Percentiles rank a stretch among this genome's conserved stretches.
phyloP scores from a whole-genome alignment of 805 yeast genomes.

The Candida adriatica region DNA sequence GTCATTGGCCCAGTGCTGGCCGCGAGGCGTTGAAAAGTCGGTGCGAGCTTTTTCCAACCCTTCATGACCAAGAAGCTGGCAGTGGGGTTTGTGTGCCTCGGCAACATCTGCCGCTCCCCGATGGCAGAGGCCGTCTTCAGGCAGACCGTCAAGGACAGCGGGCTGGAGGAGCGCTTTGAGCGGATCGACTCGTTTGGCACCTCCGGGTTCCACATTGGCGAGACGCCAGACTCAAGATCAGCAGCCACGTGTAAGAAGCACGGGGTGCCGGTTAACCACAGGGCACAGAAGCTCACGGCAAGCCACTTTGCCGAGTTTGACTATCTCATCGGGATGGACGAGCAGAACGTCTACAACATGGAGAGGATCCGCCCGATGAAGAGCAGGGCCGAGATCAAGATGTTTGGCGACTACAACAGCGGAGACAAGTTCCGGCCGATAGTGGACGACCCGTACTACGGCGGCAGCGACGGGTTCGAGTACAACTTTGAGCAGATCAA shows the following conservation, averaged over 20 bases:
- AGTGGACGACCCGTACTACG: slow-evolving; percentile 91
- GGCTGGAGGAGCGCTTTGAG: slow-evolving; percentile 36
- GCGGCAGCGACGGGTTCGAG: slow-evolving; percentile 80
- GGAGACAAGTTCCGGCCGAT: slow-evolving; percentile 42
- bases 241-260: slow-evolving; percentile 59
- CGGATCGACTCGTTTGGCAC: slow-evolving; percentile 86
- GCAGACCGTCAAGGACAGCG: slow-evolving; percentile 49
- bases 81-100: slow-evolving; percentile 88
- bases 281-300: slow-evolving; percentile 59
- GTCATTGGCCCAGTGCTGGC: too few species aligned
- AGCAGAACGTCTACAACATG: slow-evolving; percentile 47
- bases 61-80: slow-evolving; percentile 34
- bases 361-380: slow-evolving; percentile 44
- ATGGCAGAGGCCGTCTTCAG: slow-evolving; percentile 95
- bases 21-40: too few species aligned
- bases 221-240: slow-evolving; percentile 72
- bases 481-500: slow-evolving; percentile 65
- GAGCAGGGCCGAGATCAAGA: slow-evolving; percentile 40
- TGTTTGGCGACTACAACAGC: slow-evolving; percentile 81
- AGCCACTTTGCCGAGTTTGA: slow-evolving; percentile 53
- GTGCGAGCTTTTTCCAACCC: too few species aligned
- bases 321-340: slow-evolving; percentile 67
- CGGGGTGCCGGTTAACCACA: slow-evolving; percentile 68
- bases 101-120: slow-evolving; percentile 93
- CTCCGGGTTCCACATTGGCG: slow-evolving; percentile 78